phyloP scores from a whole-genome alignment of 2,329 filamentous ascomycete species.

The Xylariaceae sp. region DNA sequence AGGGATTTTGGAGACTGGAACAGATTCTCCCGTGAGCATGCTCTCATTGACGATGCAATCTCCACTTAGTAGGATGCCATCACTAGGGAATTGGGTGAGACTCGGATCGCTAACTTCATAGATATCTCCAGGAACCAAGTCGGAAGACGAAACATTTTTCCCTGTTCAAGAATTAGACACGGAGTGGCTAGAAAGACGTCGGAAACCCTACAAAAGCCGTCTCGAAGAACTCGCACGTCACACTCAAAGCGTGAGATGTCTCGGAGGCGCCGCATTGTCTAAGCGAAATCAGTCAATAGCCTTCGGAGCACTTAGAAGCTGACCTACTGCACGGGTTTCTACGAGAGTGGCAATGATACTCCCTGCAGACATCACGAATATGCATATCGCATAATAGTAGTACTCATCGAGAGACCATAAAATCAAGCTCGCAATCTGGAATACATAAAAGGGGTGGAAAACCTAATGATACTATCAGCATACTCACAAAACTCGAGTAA shows the following conservation, averaged over 20 bases:
- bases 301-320: neutral
- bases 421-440: constrained; percentile 89
- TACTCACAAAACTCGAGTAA: neutral
- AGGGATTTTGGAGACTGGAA: constrained; percentile 90
- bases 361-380: constrained; percentile 89
- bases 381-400: constrained; percentile 95
- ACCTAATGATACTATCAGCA: constrained; percentile 49
- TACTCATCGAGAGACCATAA: constrained; percentile 96
- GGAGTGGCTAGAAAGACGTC: neutral
- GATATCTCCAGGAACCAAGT: constrained; percentile 91
- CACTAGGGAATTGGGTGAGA: constrained; percentile 82
- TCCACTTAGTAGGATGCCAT: constrained; percentile 85
- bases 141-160: constrained; percentile 81
- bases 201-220: constrained; percentile 75
- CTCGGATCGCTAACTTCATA: constrained; percentile 96
- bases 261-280: constrained; percentile 85
- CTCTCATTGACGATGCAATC: constrained; percentile 99
- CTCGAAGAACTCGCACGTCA: constrained; percentile 87
- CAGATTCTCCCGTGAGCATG: constrained; percentile 97
- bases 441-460: constrained; percentile 97
- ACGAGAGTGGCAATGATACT: constrained; percentile 87
- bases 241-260: constrained; percentile 96
- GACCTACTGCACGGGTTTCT: constrained; percentile 76
- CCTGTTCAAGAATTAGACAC: constrained; percentile 43
- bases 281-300: constrained; percentile 14